Base-by-base conservation (phyloP, 495 filamentous ascomycete species). In the Penicillium ochrochloron region DNA sequence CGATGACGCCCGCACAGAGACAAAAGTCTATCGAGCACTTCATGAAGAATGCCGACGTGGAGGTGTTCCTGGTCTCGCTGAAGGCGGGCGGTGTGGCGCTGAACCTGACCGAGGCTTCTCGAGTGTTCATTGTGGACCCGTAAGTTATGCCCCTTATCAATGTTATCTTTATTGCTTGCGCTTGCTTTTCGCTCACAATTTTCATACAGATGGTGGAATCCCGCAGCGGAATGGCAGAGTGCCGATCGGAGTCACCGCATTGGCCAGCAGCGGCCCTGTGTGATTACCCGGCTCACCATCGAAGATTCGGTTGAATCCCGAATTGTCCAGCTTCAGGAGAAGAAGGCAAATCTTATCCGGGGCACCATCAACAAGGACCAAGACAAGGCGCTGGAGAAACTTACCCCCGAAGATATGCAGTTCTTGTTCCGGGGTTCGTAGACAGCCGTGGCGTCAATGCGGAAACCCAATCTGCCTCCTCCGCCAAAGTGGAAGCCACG, bases 191-290 rank as follows among this genome's bases (percentile, higher is more conserved):
- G 19, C 65, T 77, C 59, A 79, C 48, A 25, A 50, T n/a, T 3
- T 9, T 29, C 14, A 41, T 66, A 23, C 70, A 91, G 89, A 59
- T 97, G 93, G 94, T 97, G 94, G 94, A 97, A 97, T 65, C 94
- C 94, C 5, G 93, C 93, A 23, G 93, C 94, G 5, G 95, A 99
- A 82, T 97, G 95, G 94, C 95, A 99, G 72, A 92, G 89, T 63
- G 94, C 94, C 3, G 95, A 99, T 75, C 89, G 95, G 65, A 97
- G 96, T 74, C 95, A 99, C 78, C 92, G 95, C 50, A 99, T 99
- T 65, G 95, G 95, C 35, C 95, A 98, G 79, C 89, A 86, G 23
- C 90, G 95, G 10, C 93, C 93, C 41, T 97, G 94, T 70, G 91
- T 91, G n/a, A 93, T 99, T 67, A 97, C 92, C 4, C 87, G 94